Evolutionary conservation across 1,139 yeast species (phyloP), one percentile per base, ranked within the genome.

Genomic region (Suhomyces coccinellae): DNA sequence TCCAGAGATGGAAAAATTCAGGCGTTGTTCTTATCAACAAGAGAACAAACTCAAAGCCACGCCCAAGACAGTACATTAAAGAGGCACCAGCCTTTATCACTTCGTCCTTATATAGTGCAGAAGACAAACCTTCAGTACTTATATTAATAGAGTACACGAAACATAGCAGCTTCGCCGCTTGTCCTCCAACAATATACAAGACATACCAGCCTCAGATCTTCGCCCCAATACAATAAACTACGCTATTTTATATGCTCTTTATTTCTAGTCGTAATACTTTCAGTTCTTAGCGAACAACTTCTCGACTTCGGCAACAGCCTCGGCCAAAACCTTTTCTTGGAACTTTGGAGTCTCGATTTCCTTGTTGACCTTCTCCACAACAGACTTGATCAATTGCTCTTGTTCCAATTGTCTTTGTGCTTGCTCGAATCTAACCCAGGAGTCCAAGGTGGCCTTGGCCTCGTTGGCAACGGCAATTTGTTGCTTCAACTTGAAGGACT

Each of bases 381-480:
- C 96, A 48, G 91, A 68, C 67, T 86, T 77, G 62, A 95, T 84
- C 64, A 93, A 83, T 73, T 89, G 96, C 70, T 84, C 82, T 80
- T 93, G 99, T 79, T 93, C 97, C 65, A 85, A 75, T 80, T 89
- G 96, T 78, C 98, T 93, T 62, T 91, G 95, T 67, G 89, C 91
- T 58, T 89, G 86, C 79, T 93, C 99, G 73, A 87, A 89, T 83
- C 98, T 89, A 61, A 90, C 98, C 99, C 99, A 93, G 31, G 98
- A 89, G 75, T 93, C 99, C 67, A 93, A 83, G 51, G 93, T 96
- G 49, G 95, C 75, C 79, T 87, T 90, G 64, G 98, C 98, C 78
- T 90, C 97, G 51, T 75, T 61, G 51, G 95, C 93, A 59, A 89
- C 82, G 54, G 85, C 93, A 57, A 88, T 89, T 67, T 84, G 74